Percentiles rank a stretch among this genome's conserved stretches.
phyloP scores from a whole-genome alignment of 306 rosid genomes.

The Alnus glutinosa region DNA sequence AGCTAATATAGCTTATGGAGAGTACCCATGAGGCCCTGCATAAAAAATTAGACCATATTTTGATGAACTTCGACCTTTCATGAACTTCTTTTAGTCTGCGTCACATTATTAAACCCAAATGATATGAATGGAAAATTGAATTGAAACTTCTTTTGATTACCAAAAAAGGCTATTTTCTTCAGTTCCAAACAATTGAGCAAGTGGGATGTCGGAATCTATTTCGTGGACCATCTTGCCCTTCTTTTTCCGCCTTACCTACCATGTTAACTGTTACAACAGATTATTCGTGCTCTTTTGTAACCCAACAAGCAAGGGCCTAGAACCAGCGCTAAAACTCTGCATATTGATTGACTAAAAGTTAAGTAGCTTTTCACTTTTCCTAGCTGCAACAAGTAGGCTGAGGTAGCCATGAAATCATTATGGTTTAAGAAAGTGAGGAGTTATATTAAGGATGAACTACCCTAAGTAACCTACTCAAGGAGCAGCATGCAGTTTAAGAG shows the following conservation, averaged over 20 bases:
- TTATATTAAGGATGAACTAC: not conserved
- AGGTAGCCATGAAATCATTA: not conserved
- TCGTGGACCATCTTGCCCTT: too few relatives aligned
- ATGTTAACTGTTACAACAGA: too few relatives aligned
- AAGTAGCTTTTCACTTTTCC: not conserved
- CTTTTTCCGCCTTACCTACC: too few relatives aligned
- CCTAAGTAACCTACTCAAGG: not conserved
- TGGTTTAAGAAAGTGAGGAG: not conserved
- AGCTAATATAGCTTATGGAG: too few relatives aligned
- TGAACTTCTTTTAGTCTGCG: too few relatives aligned
- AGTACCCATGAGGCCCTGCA: too few relatives aligned
- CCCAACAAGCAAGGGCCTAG: too few relatives aligned
- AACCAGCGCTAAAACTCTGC: not conserved
- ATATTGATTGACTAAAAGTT: not conserved
- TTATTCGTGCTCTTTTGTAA: too few relatives aligned
- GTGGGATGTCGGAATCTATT: too few relatives aligned
- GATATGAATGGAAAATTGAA: not conserved
- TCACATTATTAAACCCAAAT: not conserved
- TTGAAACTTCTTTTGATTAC: not conserved
- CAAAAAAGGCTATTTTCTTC: not conserved
- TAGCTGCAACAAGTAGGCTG: not conserved
- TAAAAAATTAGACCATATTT: too few relatives aligned
- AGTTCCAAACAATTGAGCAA: too few relatives aligned
- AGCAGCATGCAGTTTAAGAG: not conserved
- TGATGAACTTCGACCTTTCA: too few relatives aligned